Conservation (phyloP, 2,329 filamentous ascomycete genomes). For the Drechslerella dactyloides region DNA sequence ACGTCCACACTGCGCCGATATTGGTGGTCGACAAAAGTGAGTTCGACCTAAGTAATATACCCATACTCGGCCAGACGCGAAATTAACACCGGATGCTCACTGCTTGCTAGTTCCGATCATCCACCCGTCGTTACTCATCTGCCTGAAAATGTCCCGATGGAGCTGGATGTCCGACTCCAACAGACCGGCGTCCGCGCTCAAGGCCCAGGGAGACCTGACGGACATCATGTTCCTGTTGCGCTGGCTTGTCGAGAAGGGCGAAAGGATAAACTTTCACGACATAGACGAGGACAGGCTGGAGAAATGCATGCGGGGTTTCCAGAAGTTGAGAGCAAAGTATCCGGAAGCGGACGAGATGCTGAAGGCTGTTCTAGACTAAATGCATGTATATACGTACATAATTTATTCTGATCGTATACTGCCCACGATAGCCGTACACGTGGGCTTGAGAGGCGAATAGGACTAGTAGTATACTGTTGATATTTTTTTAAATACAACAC, state of each 20-base stretch:
- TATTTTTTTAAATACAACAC: too few relatives aligned
- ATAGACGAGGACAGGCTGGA: slow-evolving; percentile 2
- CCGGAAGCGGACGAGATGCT: not conserved
- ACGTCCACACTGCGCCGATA: not conserved
- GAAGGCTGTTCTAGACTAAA: not conserved
- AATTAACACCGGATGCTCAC: not conserved
- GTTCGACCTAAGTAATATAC: not conserved
- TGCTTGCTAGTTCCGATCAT: too few relatives aligned
- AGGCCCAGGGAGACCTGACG: not conserved
- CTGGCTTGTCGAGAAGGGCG: slow-evolving; percentile 5
- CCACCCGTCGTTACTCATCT: not conserved
- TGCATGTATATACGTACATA: too few relatives aligned
- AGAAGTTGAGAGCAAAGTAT: not conserved
- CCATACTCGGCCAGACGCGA: not conserved
- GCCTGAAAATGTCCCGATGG: slow-evolving; percentile 18
- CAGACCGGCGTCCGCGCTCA: not conserved
- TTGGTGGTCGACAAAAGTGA: slow-evolving; percentile 7
- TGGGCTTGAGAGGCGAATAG: too few relatives aligned
- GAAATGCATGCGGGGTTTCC: not conserved
- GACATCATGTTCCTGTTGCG: slow-evolving; percentile 23
- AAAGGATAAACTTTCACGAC: slow-evolving; percentile 16
- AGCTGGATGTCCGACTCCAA: slow-evolving; percentile 24
- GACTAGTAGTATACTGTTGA: too few relatives aligned
- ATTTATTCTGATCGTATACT: too few relatives aligned
- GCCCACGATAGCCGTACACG: too few relatives aligned